Conservation (phyloP, 164 flowering plant species). For the Paratinospora sagittata region DNA sequence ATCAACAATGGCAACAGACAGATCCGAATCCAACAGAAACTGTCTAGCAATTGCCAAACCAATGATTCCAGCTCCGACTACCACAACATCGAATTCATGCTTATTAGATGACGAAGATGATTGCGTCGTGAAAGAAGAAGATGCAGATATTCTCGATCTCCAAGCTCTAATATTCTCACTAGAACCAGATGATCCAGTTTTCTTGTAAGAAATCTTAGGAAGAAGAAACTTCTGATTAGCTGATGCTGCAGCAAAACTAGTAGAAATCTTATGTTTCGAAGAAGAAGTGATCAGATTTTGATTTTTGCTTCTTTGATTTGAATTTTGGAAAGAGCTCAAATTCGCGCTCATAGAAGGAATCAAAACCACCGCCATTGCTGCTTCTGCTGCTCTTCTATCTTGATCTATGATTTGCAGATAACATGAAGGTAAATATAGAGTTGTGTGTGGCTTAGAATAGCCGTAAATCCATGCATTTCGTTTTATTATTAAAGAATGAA, state of each 20-base stretch:
- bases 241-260: neutral
- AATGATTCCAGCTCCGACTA: slow-evolving; percentile 87
- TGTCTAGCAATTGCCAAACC: slow-evolving; percentile 85
- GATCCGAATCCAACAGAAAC: slow-evolving; percentile 56
- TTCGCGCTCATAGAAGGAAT: no score
- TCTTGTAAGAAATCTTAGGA: neutral
- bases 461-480: no score
- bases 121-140: neutral
- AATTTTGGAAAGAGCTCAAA: no score
- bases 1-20: slow-evolving; percentile 91
- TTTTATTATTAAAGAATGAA: no score
- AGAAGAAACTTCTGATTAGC: neutral
- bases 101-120: neutral
- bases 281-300: no score
- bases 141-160: neutral
- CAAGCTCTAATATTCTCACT: no score
- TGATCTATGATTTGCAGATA: no score
- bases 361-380: no score
- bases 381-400: no score
- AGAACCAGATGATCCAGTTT: neutral
- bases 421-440: no score
- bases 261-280: neutral
- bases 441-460: no score
- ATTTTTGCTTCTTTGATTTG: no score
- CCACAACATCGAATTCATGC: slow-evolving; percentile 55